These are phyloP conservation scores for Piper betle DNA, from an alignment of 164 flowering plant species.

Conservation along the genomic window DNA sequence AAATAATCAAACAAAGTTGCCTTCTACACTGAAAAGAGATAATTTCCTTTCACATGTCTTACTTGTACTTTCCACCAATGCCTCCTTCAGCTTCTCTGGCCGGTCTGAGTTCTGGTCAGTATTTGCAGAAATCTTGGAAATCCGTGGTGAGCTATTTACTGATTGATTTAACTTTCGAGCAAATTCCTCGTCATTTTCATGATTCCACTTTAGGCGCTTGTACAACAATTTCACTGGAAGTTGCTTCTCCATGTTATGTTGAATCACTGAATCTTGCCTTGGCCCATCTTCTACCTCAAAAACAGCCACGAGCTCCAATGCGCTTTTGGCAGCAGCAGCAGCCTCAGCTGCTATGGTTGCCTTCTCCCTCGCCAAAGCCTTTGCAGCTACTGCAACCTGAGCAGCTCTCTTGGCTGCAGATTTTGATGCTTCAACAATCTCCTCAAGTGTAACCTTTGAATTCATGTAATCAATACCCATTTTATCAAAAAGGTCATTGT, in stretches of 20 bases:
- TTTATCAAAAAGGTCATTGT: slow-evolving; percentile 25
- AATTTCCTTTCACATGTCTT: slow-evolving; percentile 16
- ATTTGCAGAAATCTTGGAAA: slow-evolving; percentile 31
- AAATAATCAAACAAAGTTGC: slow-evolving; percentile 6
- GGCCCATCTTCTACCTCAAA: slow-evolving; percentile 24
- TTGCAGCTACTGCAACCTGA: slow-evolving; percentile 61
- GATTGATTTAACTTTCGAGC: slow-evolving; percentile 64
- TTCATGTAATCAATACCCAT: slow-evolving; percentile 23
- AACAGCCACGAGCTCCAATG: slow-evolving; percentile 54
- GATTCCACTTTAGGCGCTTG: slow-evolving; percentile 32
- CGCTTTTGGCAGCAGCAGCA: slow-evolving; percentile 70
- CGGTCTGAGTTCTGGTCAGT: slow-evolving; percentile 31
- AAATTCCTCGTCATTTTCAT: slow-evolving; percentile 57
- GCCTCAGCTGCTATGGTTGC: slow-evolving; percentile 73
- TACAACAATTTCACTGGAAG: slow-evolving; percentile 61
- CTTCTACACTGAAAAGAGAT: slow-evolving; percentile 17
- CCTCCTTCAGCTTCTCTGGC: slow-evolving; percentile 36
- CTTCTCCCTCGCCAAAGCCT: slow-evolving; percentile 74
- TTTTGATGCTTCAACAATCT: slow-evolving; percentile 57
- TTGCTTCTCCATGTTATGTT: slow-evolving; percentile 65
- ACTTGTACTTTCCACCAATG: slow-evolving; percentile 15
- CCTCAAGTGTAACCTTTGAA: slow-evolving; percentile 36
- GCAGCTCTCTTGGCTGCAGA: slow-evolving; percentile 50
- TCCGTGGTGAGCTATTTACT: slow-evolving; percentile 74
- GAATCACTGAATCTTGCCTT: slow-evolving; percentile 26